Conservation (phyloP, 371 early-diverging fungal species). For the Mucor velutinosus region DNA sequence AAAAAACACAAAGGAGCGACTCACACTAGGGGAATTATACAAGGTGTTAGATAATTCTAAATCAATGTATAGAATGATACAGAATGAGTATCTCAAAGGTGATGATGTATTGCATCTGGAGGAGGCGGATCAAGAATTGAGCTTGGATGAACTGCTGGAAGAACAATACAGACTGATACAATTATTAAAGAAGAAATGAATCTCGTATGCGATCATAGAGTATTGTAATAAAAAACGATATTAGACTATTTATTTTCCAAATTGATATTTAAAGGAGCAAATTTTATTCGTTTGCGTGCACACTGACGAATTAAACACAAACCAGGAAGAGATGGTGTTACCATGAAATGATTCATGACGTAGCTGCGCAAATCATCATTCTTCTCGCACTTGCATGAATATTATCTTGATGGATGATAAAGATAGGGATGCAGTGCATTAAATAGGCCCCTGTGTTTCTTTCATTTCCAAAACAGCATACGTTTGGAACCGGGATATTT, state of each 20-base stretch:
- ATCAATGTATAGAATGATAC: slow-evolving; percentile 6
- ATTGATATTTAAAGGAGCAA: slow-evolving; percentile 3
- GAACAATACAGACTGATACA: slow-evolving; percentile 16
- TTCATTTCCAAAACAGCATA: neutral
- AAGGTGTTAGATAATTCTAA: slow-evolving; percentile 39
- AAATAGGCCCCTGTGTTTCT: no score
- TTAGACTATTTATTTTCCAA: neutral
- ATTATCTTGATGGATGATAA: neutral
- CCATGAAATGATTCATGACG: neutral
- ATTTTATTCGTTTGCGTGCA: slow-evolving; percentile 2
- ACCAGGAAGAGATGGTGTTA: neutral
- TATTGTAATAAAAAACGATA: neutral
- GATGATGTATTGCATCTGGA: neutral
- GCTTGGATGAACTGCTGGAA: slow-evolving; percentile 11
- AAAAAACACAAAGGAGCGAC: slow-evolving; percentile 33
- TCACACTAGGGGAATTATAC: slow-evolving; percentile 33
- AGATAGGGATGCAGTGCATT: neutral
- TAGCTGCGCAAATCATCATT: neutral
- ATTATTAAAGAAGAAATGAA: neutral
- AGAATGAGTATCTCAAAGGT: neutral
- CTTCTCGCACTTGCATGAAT: neutral
- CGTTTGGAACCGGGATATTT: neutral
- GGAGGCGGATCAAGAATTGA: neutral
- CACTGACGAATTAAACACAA: neutral
- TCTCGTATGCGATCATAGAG: neutral